Evolutionary conservation across 2,329 filamentous ascomycete species (phyloP), one percentile per base, ranked within the genome.

Genomic region (Phyllosticta ampelicida): DNA sequence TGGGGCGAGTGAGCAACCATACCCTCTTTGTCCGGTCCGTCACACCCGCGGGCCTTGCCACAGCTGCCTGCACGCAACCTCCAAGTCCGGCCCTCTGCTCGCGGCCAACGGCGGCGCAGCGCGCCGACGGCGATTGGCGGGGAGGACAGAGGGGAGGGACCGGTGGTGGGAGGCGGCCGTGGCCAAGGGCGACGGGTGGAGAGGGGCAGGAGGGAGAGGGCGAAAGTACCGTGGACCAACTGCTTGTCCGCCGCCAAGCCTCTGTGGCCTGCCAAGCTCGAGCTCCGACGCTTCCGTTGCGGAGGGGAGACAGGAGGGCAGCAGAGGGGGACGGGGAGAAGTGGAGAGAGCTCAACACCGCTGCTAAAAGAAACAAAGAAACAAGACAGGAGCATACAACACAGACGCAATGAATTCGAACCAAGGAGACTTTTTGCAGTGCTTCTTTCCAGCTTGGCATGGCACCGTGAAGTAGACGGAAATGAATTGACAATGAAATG

Each of bases 141-240:
- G 68, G 70, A 74, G 71, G 69, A 68, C 69, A 60, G 49, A 68
- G 68, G 62, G 65, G 65, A 62, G 67, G 67, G 65, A 65, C 64
- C 63, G 64, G 63, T 69, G 29, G 52, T 20, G 53, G 65, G 65
- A 65, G 61, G 63, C 60, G 60, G 61, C 61, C 59, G 56, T 49
- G 62, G 53, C 23, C 56, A 56, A 60, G 64, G 64, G 62, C 61
- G 29, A 54, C 63, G 54, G 60, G 63, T 65, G 67, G 67, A 70
- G 74, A 74, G 75, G 71, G 68, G 64, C 74, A 65, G 76, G 75
- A 73, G 72, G 73, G 67, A 69, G 70, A 70, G 71, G 68, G 67
- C 69, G 55, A 58, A 59, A 56, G 56, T 60, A 51, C 52, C 59
- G 19, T 26, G 23, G 21, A 49, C 54, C 59, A 55, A 58, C 56